Evolutionary conservation across 306 rosid genomes (phyloP).

Genomic region (Cucurbita ficifolia): DNA sequence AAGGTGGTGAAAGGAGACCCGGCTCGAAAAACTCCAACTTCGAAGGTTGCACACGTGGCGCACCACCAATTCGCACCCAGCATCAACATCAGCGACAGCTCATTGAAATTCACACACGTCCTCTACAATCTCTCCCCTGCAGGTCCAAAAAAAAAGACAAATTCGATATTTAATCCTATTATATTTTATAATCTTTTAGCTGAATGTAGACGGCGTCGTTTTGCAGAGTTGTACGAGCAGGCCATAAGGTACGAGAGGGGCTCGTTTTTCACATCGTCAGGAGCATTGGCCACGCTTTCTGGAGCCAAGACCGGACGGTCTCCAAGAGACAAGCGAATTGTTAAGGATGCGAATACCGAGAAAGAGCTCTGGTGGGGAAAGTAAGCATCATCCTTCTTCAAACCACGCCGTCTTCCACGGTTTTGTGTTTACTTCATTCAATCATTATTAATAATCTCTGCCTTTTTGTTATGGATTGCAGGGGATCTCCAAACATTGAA

Average conservation of each 20-base stretch:
- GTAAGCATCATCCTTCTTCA: constrained; percentile 21
- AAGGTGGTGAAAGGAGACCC: constrained; percentile 85
- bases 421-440: no score
- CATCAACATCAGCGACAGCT: constrained; percentile 61
- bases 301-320: constrained; percentile 95
- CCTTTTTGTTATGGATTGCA: background rate
- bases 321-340: constrained; percentile 83
- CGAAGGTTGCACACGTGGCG: constrained; percentile 24
- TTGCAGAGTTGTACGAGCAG: constrained; percentile 65
- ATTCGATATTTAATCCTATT: background rate
- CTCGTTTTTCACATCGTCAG: constrained; percentile 52
- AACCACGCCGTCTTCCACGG: background rate
- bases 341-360: constrained; percentile 46
- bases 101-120: constrained; percentile 75
- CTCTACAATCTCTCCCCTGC: constrained; percentile 89
- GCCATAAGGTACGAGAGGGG: constrained; percentile 68
- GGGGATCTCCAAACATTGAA: constrained; percentile 93
- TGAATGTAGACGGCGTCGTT: background rate
- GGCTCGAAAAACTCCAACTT: constrained; percentile 19
- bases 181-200: background rate
- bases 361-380: constrained; percentile 95
- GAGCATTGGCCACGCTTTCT: constrained; percentile 92
- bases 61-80: constrained; percentile 36
- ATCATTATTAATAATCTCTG: background rate
- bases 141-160: constrained; percentile 19